Evolutionary conservation across 2,329 filamentous ascomycete species (phyloP).

Genomic region (Microsporum ferrugineum): DNA sequence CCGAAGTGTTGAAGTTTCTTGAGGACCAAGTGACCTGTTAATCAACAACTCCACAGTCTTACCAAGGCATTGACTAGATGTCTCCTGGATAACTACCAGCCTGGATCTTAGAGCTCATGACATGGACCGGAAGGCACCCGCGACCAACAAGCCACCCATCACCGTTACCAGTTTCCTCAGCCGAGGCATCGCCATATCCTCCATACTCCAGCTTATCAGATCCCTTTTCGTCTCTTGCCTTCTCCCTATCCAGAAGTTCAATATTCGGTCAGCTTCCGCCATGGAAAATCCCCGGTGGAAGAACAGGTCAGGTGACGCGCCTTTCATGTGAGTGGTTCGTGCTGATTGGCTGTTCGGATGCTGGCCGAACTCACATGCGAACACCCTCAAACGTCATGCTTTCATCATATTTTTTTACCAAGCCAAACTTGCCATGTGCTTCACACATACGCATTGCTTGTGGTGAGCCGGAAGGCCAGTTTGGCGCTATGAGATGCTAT

Average conservation of each 20-base stretch:
- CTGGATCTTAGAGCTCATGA: not conserved
- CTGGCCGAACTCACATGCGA: slow-evolving; percentile 5
- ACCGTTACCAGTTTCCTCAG: not conserved
- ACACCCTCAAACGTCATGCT: not conserved
- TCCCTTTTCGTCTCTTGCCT: not conserved
- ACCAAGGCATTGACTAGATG: not conserved
- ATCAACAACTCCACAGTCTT: not conserved
- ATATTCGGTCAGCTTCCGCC: slow-evolving; percentile 2
- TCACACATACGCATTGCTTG: not conserved
- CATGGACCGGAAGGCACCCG: not conserved
- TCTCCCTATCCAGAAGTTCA: not conserved
- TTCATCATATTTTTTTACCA: not conserved
- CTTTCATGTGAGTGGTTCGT: slow-evolving; percentile 2
- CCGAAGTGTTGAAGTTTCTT: not conserved
- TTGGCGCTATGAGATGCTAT: not conserved
- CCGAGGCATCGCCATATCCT: not conserved
- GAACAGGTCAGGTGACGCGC: slow-evolving; percentile 1
- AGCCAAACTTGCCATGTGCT: not conserved
- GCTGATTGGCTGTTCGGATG: slow-evolving; percentile 3
- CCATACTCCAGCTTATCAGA: not conserved
- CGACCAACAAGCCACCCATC: not conserved
- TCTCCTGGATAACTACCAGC: not conserved
- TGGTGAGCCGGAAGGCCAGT: not conserved
- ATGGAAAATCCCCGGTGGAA: not conserved
- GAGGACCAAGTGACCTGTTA: not conserved